Evolutionary conservation across 192 early-diverging fungal genomes (phyloP).

Genomic region (Dimargaris xerosporica): DNA sequence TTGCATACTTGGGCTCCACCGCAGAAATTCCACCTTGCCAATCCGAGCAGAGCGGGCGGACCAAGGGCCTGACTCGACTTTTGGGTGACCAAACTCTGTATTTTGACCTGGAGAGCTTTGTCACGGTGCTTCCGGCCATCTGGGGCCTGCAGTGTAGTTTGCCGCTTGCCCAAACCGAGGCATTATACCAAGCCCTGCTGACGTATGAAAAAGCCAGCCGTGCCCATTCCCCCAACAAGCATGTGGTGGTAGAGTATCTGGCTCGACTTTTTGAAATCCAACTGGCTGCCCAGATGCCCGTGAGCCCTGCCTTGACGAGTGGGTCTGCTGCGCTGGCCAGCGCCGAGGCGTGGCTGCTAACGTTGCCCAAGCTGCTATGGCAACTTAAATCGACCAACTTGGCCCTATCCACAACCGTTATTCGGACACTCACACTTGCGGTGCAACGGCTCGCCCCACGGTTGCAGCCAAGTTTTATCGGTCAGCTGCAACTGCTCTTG

Average conservation of each 20-base stretch:
- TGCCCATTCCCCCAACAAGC: background rate
- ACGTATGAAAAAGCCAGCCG: background rate
- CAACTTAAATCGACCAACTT: background rate
- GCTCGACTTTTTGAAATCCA: slow-evolving; percentile 4
- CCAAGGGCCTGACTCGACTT: no score
- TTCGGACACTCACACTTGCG: background rate
- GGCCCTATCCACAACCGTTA: background rate
- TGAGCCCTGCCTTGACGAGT: background rate
- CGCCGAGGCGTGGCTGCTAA: slow-evolving; percentile 5
- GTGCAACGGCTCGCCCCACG: background rate
- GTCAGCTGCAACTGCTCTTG: background rate
- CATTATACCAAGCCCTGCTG: background rate
- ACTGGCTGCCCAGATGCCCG: background rate
- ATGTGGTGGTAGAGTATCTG: background rate
- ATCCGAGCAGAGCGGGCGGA: no score
- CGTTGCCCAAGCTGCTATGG: slow-evolving; percentile 10
- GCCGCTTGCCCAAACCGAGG: no score
- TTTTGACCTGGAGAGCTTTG: background rate
- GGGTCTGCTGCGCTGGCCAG: background rate
- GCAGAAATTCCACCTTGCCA: no score
- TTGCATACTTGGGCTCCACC: no score
- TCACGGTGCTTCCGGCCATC: slow-evolving; percentile 1
- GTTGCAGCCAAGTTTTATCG: background rate
- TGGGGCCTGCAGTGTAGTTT: slow-evolving; percentile 1
- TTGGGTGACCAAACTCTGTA: no score